phyloP scores from a whole-genome alignment of 176 grass and related monocot genomes.

The Juncus effusus region DNA sequence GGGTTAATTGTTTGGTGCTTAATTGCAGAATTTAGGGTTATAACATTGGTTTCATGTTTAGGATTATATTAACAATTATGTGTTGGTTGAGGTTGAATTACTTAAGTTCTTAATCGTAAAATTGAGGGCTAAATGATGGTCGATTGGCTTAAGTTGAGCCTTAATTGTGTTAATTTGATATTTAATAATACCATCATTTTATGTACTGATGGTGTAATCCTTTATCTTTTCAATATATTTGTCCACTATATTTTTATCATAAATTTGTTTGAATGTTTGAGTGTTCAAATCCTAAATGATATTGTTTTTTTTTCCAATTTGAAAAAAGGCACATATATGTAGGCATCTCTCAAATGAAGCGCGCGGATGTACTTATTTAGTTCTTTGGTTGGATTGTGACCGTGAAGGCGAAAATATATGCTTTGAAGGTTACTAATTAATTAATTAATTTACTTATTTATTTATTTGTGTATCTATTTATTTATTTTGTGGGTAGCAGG shows the following conservation, averaged over 20 bases:
- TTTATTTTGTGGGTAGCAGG: conserved; percentile 3
- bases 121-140: too few species aligned
- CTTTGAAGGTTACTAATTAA: conserved; percentile 64
- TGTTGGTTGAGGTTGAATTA: too few species aligned
- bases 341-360: conserved; percentile 95
- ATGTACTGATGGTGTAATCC: too few species aligned
- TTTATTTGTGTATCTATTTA: too few species aligned
- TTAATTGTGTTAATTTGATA: too few species aligned
- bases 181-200: too few species aligned
- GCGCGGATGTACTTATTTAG: conserved; percentile 64
- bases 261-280: too few species aligned
- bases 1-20: background rate
- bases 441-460: background rate
- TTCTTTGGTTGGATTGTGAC: conserved; percentile 95
- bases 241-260: too few species aligned
- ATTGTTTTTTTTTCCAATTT: conserved; percentile 28
- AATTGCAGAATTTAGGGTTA: background rate
- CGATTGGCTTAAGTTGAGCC: too few species aligned
- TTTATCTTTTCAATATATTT: too few species aligned
- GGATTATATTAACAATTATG: too few species aligned
- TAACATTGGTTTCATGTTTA: background rate
- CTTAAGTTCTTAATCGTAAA: too few species aligned
- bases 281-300: background rate
- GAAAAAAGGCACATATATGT: conserved; percentile 70
- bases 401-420: conserved; percentile 99